phyloP scores from a whole-genome alignment of 2,329 filamentous ascomycete genomes.

The Aspergillus brasiliensis region DNA sequence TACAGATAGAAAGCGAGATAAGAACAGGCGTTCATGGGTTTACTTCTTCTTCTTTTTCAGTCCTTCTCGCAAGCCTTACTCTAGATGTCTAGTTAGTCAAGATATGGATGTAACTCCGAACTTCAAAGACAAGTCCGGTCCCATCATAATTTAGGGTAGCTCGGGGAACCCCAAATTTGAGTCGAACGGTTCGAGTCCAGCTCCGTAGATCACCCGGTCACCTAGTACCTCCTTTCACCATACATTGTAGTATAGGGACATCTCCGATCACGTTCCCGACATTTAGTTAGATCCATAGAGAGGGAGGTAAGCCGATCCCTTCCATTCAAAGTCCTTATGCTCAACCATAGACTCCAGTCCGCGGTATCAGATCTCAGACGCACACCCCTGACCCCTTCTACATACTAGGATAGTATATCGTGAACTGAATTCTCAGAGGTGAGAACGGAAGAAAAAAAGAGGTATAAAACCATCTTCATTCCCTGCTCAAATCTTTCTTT shows the following conservation, averaged over 20 bases:
- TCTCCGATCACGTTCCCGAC: background rate
- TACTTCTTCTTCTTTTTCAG: background rate
- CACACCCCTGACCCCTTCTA: background rate
- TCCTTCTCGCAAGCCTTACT: background rate
- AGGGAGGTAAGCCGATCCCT: background rate
- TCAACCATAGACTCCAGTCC: background rate
- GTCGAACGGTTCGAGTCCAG: background rate
- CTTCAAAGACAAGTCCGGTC: too few relatives aligned
- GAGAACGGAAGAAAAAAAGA: background rate
- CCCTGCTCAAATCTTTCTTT: background rate
- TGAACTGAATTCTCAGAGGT: background rate
- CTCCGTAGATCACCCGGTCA: background rate
- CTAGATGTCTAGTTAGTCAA: background rate
- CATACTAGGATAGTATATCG: background rate
- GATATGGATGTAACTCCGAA: background rate
- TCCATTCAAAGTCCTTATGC: background rate
- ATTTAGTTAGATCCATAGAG: background rate
- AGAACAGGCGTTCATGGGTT: background rate
- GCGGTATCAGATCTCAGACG: conserved; percentile 1
- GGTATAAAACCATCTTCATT: background rate
- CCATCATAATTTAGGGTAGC: too few relatives aligned
- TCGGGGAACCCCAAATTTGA: background rate
- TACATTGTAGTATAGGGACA: background rate
- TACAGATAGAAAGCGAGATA: background rate
- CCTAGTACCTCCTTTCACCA: background rate